Conservation (phyloP, 2,329 filamentous ascomycete species). For the Cryphonectria carpinicola region DNA sequence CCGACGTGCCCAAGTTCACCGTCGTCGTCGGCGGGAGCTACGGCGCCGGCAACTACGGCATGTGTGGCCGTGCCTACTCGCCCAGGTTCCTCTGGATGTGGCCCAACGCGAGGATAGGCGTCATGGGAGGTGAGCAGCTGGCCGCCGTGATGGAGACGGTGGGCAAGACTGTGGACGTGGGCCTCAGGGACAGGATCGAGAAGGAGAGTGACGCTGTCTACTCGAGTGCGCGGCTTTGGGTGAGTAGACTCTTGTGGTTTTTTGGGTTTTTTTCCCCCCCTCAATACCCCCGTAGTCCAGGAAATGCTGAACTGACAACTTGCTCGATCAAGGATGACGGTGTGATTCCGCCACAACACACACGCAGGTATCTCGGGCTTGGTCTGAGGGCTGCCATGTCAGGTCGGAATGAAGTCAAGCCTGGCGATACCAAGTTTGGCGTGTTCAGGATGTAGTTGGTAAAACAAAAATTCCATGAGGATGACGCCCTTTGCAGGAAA, state of each 20-base stretch:
- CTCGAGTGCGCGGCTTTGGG: slow-evolving; percentile 89
- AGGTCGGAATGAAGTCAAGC: slow-evolving; percentile 64
- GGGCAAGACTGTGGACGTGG: slow-evolving; percentile 79
- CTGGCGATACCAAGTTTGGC: slow-evolving; percentile 71
- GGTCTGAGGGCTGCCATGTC: slow-evolving; percentile 74
- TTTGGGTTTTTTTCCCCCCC: too few species aligned
- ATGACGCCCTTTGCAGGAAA: background rate
- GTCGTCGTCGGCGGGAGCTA: slow-evolving; percentile 93
- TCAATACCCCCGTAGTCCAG: background rate
- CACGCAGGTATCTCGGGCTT: slow-evolving; percentile 71
- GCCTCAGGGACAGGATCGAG: slow-evolving; percentile 83
- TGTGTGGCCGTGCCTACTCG: slow-evolving; percentile 95
- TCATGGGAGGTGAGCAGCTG: slow-evolving; percentile 95
- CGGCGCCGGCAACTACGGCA: slow-evolving; percentile 96
- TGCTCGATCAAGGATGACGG: slow-evolving; percentile 65
- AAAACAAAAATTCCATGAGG: background rate
- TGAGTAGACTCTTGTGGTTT: slow-evolving; percentile 39
- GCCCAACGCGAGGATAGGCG: slow-evolving; percentile 94
- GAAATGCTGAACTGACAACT: slow-evolving; percentile 15
- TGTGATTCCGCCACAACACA: slow-evolving; percentile 78
- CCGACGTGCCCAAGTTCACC: slow-evolving; percentile 94
- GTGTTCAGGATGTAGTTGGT: slow-evolving; percentile 76
- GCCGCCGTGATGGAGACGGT: slow-evolving; percentile 94
- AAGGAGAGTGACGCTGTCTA: slow-evolving; percentile 87
- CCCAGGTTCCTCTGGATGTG: slow-evolving; percentile 94